Base-by-base conservation (phyloP, 2,329 filamentous ascomycete genomes). In the Dactylellina haptotyla region DNA sequence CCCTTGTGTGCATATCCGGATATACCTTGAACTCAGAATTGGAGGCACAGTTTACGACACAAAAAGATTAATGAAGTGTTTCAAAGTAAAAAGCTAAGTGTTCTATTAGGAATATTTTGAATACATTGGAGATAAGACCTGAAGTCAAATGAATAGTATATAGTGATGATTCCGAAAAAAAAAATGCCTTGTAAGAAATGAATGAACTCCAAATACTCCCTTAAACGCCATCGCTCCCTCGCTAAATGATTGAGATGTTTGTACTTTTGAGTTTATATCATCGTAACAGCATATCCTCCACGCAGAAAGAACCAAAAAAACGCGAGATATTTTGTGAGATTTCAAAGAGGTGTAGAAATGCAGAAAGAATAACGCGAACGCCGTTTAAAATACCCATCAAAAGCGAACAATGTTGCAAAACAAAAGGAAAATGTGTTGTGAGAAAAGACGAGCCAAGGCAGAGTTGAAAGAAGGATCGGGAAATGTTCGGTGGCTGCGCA, bases 201-300 rank as follows among this genome's bases (percentile, higher is more conserved):
- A 23, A 18, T 28, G 56, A 28, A 54, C 28, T 32, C 39, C 50
- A 28, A 26, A 39, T 56, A 58, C 62, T 45, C 63, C 63, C 0
- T 28, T 54, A 14, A 65, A 65, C 61, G 50, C 61, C 61, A 10
- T 51, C 63, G 63, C 63, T 59, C 63, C 63, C 28, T 58, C 63
- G 63, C 63, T 67, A 67, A 66, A 46, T 39, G 20, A 65, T n/a
- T 18, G 50, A 43, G 16, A 51, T 62, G n/a, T 23, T 50, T 48
- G 10, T 39, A 50, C 43, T 64, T 64, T 57, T 58, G 37, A 20
- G 25, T 39, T n/a, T 66, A 50, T 32, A 34, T 26, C 41, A 54
- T 46, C 54, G 9, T 54, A 30, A 41, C 30, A 43, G 62, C 62
- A 43, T 50, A 43, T 56, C 41, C 50, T 57, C 20, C 39, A n/a